phyloP scores from a whole-genome alignment of 108 stramenopile species.

The Heterococcus sp. region DNA sequence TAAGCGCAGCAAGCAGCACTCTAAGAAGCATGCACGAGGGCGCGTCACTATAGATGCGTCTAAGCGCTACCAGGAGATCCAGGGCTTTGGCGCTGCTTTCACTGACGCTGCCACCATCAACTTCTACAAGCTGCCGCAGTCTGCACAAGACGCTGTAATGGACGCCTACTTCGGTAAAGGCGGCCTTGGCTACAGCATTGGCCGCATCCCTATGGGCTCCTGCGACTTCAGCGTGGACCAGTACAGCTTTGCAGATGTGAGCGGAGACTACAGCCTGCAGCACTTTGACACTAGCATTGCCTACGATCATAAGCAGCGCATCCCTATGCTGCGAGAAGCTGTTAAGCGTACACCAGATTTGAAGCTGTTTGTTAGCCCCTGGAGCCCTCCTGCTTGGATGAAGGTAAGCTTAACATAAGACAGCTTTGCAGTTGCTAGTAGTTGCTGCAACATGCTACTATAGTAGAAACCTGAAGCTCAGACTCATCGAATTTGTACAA shows the following conservation, averaged over 20 bases:
- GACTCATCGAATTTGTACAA: too few relatives aligned
- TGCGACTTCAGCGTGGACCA: slow-evolving; percentile 85
- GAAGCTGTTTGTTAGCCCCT: slow-evolving; percentile 76
- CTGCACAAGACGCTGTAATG: slow-evolving; percentile 61
- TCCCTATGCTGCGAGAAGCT: slow-evolving; percentile 25
- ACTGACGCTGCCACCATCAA: slow-evolving; percentile 87
- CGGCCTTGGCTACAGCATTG: slow-evolving; percentile 77
- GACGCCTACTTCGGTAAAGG: slow-evolving; percentile 78
- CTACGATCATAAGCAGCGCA: slow-evolving; percentile 74
- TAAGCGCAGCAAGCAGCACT: neutral
- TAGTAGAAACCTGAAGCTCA: slow-evolving; percentile 68
- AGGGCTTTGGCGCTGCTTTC: slow-evolving; percentile 93
- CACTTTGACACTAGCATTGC: slow-evolving; percentile 62
- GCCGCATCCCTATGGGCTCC: slow-evolving; percentile 87
- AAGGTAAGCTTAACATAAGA: slow-evolving; percentile 64
- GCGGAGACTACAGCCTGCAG: slow-evolving; percentile 77
- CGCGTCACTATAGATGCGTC: slow-evolving; percentile 14
- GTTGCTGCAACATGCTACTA: neutral
- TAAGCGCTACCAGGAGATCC: slow-evolving; percentile 54
- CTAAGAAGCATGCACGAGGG: neutral
- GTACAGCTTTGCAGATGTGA: slow-evolving; percentile 78
- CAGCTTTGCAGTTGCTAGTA: slow-evolving; percentile 2
- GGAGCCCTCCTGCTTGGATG: slow-evolving; percentile 94
- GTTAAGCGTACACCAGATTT: slow-evolving; percentile 56
- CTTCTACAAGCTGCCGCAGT: slow-evolving; percentile 66